These are phyloP conservation scores for Epicoccum sorghinum DNA, from an alignment of 2,329 filamentous ascomycete species.

Conservation along the genomic window DNA sequence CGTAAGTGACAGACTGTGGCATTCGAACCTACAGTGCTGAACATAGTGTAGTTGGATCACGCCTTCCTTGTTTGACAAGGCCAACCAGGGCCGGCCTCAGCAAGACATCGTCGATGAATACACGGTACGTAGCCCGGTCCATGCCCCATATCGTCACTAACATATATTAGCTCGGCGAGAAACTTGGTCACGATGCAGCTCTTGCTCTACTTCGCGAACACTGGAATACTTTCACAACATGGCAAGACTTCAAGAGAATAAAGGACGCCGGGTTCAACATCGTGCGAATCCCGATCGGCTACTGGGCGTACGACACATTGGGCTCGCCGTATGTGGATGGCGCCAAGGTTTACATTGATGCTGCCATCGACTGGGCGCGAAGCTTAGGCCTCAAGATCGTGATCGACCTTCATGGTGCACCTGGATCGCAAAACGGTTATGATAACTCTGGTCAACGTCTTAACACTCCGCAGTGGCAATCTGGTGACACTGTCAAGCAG, in stretches of 20 bases:
- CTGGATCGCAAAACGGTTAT: constrained; percentile 65
- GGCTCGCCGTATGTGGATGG: constrained; percentile 59
- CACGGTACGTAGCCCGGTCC: constrained; percentile 35
- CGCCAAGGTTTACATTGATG: constrained; percentile 60
- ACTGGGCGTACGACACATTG: constrained; percentile 63
- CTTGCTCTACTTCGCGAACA: constrained; percentile 54
- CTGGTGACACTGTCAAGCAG: constrained; percentile 55
- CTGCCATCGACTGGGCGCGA: constrained; percentile 63
- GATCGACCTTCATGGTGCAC: constrained; percentile 65
- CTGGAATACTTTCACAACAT: constrained; percentile 59
- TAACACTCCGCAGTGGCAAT: constrained; percentile 52
- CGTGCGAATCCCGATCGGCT: constrained; percentile 65
- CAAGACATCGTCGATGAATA: constrained; percentile 57
- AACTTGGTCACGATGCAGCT: constrained; percentile 55
- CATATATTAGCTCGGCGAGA: constrained; percentile 46
- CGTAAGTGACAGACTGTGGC: constrained; percentile 33
- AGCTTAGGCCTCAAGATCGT: constrained; percentile 61
- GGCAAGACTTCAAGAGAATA: constrained; percentile 63
- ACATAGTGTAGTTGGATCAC: constrained; percentile 57
- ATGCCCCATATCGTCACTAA: neutral
- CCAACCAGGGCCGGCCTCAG: constrained; percentile 29
- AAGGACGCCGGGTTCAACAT: constrained; percentile 63
- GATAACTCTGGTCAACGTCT: constrained; percentile 65
- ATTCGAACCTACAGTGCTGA: neutral
- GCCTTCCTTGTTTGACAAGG: constrained; percentile 59